phyloP scores from a whole-genome alignment of 768 basidiomycete species.

The Trametes villosa region DNA sequence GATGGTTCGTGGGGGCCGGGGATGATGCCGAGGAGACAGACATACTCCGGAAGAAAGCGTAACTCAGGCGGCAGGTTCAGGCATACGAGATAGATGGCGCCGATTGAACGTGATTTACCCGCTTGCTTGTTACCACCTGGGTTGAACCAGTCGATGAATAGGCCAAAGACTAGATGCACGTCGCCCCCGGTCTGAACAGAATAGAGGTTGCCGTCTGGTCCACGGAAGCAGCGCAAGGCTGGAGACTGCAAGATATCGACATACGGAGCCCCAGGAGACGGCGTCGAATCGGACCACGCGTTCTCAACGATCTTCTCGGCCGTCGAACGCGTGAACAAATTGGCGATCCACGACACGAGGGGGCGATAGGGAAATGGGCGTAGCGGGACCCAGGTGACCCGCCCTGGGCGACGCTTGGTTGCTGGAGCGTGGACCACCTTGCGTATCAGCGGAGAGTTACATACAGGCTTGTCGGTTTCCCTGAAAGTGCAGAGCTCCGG shows the following conservation, averaged over 20 bases:
- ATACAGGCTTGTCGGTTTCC: not conserved
- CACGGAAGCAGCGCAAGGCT: not conserved
- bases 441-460: not conserved
- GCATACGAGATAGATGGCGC: conserved; percentile 9
- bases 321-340: not conserved
- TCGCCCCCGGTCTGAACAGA: not conserved
- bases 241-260: not conserved
- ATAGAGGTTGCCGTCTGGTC: not conserved
- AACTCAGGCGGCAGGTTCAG: no score
- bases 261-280: not conserved
- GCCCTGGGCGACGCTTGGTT: not conserved
- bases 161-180: conserved; percentile 15
- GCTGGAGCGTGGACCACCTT: not conserved
- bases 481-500: not conserved
- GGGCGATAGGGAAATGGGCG: not conserved
- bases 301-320: not conserved
- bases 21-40: no score
- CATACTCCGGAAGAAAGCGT: no score
- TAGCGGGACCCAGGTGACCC: not conserved
- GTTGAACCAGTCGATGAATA: conserved; percentile 24
- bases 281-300: not conserved
- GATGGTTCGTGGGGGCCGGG: no score
- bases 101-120: not conserved
- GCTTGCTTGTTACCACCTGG: conserved; percentile 15
- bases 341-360: not conserved